These are phyloP conservation scores for Penicillium silybi DNA, from an alignment of 495 filamentous ascomycete genomes.

Conservation along the genomic window DNA sequence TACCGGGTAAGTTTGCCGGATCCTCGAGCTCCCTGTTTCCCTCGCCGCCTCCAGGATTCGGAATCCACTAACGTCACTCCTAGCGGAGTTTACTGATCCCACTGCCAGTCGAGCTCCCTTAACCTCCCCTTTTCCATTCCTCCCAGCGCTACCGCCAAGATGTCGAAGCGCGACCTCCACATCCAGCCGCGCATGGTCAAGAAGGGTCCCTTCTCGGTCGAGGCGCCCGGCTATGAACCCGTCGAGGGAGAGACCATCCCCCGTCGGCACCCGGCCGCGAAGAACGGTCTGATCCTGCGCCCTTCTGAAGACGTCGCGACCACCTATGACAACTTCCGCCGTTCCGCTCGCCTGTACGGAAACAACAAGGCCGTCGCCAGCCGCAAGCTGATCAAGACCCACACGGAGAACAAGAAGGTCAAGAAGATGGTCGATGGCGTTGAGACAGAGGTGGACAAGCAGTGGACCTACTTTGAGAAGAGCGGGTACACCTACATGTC, in stretches of 20 bases:
- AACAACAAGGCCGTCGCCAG: constrained; percentile 83
- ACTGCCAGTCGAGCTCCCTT: neutral
- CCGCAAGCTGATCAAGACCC: constrained; percentile 75
- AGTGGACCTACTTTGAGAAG: constrained; percentile 94
- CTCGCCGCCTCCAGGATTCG: neutral
- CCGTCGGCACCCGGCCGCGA: constrained; percentile 68
- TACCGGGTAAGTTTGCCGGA: neutral
- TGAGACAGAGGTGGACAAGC: constrained; percentile 87
- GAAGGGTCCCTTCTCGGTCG: constrained; percentile 68
- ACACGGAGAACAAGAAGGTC: constrained; percentile 91
- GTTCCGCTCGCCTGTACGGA: constrained; percentile 75
- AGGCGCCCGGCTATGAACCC: constrained; percentile 66
- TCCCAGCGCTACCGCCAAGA: constrained; percentile 16
- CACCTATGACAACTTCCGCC: constrained; percentile 78
- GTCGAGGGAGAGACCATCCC: constrained; percentile 89
- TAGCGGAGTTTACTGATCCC: constrained; percentile 5
- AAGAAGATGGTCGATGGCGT: constrained; percentile 94
- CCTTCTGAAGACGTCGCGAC: constrained; percentile 74
- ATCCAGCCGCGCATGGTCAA: constrained; percentile 60
- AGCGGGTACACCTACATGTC: constrained; percentile 80
- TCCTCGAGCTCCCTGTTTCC: neutral
- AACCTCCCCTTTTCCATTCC: constrained; percentile 8
- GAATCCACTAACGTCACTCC: constrained; percentile 12
- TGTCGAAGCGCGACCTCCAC: constrained; percentile 48
- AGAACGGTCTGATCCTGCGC: constrained; percentile 62